A percentile compares a stretch with the other conserved stretches of the same genome.
Conservation (phyloP, 441 rosid species). For the Erodium trifolium region DNA sequence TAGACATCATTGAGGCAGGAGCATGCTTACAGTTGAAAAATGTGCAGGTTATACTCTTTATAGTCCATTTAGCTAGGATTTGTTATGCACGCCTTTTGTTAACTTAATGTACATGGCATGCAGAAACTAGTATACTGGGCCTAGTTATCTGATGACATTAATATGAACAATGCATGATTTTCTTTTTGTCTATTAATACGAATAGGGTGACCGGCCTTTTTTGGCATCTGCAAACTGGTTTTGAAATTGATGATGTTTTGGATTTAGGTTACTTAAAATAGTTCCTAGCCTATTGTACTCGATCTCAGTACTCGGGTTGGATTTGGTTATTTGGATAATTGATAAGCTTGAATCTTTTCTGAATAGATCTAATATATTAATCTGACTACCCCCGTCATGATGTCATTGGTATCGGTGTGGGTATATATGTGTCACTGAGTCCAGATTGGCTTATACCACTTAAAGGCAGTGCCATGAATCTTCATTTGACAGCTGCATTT, state of each 20-base stretch:
- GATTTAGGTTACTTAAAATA: background rate
- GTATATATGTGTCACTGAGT: background rate
- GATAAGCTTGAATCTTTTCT: background rate
- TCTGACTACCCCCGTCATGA: background rate
- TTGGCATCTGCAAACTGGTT: background rate
- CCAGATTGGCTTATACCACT: background rate
- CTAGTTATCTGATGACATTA: background rate
- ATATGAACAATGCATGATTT: background rate
- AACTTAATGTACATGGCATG: background rate
- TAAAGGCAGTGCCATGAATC: constrained; percentile 1
- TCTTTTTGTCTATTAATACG: background rate
- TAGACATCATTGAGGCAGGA: constrained; percentile 72
- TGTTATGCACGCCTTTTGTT: background rate
- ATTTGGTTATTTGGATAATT: background rate
- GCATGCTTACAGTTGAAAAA: constrained; percentile 69
- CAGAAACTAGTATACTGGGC: background rate
- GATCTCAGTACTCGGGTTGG: background rate
- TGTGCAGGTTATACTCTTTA: constrained; percentile 44
- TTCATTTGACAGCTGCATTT: background rate
- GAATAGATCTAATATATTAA: background rate
- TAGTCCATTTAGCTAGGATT: constrained; percentile 13
- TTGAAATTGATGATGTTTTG: background rate
- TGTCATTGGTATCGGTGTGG: background rate
- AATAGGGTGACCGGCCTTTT: background rate
- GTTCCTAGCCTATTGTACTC: background rate